Evolutionary conservation across 352 stramenopile genomes (phyloP).

Genomic region (Pythium diclinum): DNA sequence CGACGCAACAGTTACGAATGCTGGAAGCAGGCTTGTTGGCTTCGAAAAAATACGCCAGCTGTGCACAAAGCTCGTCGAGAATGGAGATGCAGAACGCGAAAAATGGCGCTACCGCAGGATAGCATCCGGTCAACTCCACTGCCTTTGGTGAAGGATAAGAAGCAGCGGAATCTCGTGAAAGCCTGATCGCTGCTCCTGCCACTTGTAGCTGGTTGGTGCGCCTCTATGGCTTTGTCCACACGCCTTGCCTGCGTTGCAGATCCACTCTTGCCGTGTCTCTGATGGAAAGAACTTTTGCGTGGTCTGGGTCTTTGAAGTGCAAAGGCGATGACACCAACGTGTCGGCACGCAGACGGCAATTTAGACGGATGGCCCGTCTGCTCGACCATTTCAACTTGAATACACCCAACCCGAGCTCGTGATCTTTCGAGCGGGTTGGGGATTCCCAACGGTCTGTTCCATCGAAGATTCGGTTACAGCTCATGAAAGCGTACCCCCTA

Average conservation of each 20-base stretch:
- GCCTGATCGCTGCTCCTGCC: too few species aligned
- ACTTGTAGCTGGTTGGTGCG: background rate
- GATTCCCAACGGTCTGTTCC: conserved; percentile 23
- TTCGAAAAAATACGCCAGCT: conserved; percentile 20
- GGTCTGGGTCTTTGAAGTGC: conserved; percentile 25
- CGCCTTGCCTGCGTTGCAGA: too few species aligned
- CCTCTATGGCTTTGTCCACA: too few species aligned
- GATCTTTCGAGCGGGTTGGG: conserved; percentile 23
- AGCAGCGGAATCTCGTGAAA: too few species aligned
- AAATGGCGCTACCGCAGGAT: background rate
- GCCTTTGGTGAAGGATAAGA: background rate
- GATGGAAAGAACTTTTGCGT: conserved; percentile 1
- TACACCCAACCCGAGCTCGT: conserved; percentile 7
- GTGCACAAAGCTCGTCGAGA: background rate
- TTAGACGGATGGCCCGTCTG: conserved; percentile 1
- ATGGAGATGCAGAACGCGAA: background rate
- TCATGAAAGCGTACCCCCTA: background rate
- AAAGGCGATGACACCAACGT: conserved; percentile 20
- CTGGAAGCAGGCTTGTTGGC: background rate
- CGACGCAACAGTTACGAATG: conserved; percentile 14
- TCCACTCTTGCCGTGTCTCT: background rate
- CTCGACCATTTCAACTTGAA: conserved; percentile 1
- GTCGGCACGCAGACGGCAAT: conserved; percentile 8
- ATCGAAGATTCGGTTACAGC: conserved; percentile 40
- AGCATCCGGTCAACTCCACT: background rate